Evolutionary conservation across 192 early-diverging fungal species (phyloP).

Genomic region (Ramicandelaber brevisporus): DNA sequence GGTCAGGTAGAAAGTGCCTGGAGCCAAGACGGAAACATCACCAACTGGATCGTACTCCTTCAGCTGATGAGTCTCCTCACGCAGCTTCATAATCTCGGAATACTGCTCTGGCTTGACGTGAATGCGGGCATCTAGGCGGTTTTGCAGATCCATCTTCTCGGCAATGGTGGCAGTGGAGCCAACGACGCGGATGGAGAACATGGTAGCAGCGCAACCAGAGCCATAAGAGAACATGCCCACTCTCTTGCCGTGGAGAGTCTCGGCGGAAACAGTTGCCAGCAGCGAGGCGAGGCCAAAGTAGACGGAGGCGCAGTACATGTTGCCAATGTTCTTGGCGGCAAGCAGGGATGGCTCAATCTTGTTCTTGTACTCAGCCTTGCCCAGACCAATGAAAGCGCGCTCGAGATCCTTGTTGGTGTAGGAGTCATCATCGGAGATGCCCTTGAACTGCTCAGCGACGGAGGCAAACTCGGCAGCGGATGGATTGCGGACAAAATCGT

Average conservation of each 20-base stretch:
- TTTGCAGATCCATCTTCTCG: slow-evolving; percentile 28
- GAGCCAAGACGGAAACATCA: slow-evolving; percentile 29
- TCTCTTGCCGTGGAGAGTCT: slow-evolving; percentile 56
- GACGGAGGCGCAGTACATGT: slow-evolving; percentile 67
- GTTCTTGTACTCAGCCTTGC: slow-evolving; percentile 40
- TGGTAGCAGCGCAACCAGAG: slow-evolving; percentile 79
- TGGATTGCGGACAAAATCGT: slow-evolving; percentile 69
- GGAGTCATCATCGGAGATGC: slow-evolving; percentile 35
- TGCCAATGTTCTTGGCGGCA: slow-evolving; percentile 75
- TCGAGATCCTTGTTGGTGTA: slow-evolving; percentile 74
- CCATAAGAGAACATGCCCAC: slow-evolving; percentile 86
- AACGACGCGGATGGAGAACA: slow-evolving; percentile 73
- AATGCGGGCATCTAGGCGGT: slow-evolving; percentile 46
- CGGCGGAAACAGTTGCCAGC: slow-evolving; percentile 39
- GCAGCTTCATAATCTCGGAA: slow-evolving; percentile 52
- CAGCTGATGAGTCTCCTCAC: slow-evolving; percentile 66
- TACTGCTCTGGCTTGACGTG: slow-evolving; percentile 50
- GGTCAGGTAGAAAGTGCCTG: slow-evolving; percentile 73
- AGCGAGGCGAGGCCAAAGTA: slow-evolving; percentile 57
- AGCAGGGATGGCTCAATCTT: slow-evolving; percentile 59
- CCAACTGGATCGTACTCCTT: slow-evolving; percentile 59
- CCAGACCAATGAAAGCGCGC: slow-evolving; percentile 63
- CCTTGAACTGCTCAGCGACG: slow-evolving; percentile 23
- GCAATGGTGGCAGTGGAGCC: slow-evolving; percentile 32
- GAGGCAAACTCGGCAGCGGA: slow-evolving; percentile 25